These are phyloP conservation scores for Trematosphaeria pertusa DNA, from an alignment of 2,329 filamentous ascomycete genomes.

Conservation along the genomic window DNA sequence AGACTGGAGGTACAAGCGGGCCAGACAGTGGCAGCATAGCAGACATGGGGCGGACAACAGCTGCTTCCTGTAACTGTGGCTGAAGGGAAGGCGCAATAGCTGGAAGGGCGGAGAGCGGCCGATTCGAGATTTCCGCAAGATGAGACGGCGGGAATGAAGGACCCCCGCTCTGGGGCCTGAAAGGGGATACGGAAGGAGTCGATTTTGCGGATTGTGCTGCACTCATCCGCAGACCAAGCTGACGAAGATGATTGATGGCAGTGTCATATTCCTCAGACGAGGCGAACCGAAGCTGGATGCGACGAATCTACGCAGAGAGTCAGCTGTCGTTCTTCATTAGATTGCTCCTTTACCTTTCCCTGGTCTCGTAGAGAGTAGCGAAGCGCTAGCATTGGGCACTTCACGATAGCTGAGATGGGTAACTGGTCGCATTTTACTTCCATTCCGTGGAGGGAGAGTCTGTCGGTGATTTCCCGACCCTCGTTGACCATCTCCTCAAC, in stretches of 20 bases:
- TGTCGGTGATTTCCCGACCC: conserved; percentile 23
- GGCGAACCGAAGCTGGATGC: conserved; percentile 54
- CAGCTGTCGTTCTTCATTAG: no score
- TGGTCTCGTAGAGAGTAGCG: conserved; percentile 47
- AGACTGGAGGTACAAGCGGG: conserved; percentile 33
- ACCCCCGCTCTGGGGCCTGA: conserved; percentile 9
- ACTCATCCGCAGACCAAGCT: conserved; percentile 43
- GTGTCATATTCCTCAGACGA: conserved; percentile 47
- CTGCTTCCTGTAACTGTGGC: conserved; percentile 15
- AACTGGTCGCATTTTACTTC: conserved; percentile 48
- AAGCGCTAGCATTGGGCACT: conserved; percentile 49
- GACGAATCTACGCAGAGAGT: conserved; percentile 53
- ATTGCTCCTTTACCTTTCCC: conserved; percentile 45
- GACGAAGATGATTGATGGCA: conserved; percentile 39
- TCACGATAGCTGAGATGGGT: conserved; percentile 53
- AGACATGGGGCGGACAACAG: conserved; percentile 23
- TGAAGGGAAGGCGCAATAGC: conserved; percentile 10
- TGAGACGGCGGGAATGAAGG: conserved; percentile 37
- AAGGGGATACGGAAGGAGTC: conserved; percentile 3
- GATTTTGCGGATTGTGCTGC: neutral
- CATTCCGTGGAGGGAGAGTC: conserved; percentile 31
- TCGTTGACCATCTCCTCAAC: conserved; percentile 31
- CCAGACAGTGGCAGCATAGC: conserved; percentile 19
- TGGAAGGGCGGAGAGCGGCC: conserved; percentile 31
- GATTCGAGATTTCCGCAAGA: conserved; percentile 30